Percentiles rank a stretch among this genome's conserved stretches.
phyloP scores from a whole-genome alignment of 1,139 yeast genomes.

The Sugiyamaella xylanicola region DNA sequence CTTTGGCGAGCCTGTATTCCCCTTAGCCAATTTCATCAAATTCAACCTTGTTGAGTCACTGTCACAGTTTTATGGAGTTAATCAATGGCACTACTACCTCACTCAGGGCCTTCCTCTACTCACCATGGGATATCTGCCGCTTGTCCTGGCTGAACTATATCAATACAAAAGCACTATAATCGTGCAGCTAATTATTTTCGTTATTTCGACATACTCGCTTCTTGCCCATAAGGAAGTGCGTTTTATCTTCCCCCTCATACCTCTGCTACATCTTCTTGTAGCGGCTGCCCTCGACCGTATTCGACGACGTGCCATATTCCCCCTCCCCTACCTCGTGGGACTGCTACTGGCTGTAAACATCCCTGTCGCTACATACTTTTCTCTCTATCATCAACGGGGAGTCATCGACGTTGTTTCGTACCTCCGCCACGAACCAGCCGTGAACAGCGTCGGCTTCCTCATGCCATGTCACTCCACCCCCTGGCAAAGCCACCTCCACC shows the following conservation, averaged over 20 bases:
- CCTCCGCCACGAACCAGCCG: slow-evolving; percentile 49
- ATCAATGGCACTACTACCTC: slow-evolving; percentile 85
- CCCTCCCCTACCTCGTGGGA: slow-evolving; percentile 18
- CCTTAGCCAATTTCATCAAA: slow-evolving; percentile 66
- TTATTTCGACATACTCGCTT: slow-evolving; percentile 58
- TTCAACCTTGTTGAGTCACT: slow-evolving; percentile 75
- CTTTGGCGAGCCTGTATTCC: slow-evolving; percentile 61
- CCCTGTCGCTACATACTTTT: slow-evolving; percentile 54
- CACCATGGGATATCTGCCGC: slow-evolving; percentile 66
- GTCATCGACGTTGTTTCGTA: slow-evolving; percentile 66
- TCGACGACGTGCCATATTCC: slow-evolving; percentile 14
- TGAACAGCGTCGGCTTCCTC: slow-evolving; percentile 67
- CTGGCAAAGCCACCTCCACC: slow-evolving; percentile 83
- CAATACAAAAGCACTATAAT: slow-evolving; percentile 34
- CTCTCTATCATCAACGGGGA: slow-evolving; percentile 79
- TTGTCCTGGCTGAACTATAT: slow-evolving; percentile 50
- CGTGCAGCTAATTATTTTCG: slow-evolving; percentile 44
- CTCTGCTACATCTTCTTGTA: slow-evolving; percentile 54
- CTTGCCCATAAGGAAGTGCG: slow-evolving; percentile 88
- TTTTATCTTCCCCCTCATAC: slow-evolving; percentile 85
- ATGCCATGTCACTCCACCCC: slow-evolving; percentile 99
- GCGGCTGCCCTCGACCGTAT: slow-evolving; percentile 20
- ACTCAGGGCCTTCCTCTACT: slow-evolving; percentile 81
- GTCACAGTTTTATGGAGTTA: slow-evolving; percentile 80
- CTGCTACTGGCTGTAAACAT: slow-evolving; percentile 47